A percentile compares a stretch with the other conserved stretches of the same genome.
phyloP scores from a whole-genome alignment of 225 moss, liverwort and hornwort species.

The Bryum argenteum region DNA sequence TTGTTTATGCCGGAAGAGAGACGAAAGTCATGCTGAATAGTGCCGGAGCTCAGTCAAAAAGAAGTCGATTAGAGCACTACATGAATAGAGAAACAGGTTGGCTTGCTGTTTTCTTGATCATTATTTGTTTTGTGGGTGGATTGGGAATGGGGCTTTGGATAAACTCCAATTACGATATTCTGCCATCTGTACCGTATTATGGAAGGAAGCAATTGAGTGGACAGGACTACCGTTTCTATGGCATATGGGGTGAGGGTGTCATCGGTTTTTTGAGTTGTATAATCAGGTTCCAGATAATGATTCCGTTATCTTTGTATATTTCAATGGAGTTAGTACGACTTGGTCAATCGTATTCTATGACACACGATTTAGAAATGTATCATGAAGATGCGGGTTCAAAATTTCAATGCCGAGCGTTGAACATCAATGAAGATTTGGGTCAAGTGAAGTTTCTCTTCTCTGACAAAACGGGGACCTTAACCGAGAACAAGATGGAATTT shows the following conservation, averaged over 20 bases:
- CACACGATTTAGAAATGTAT: conserved; percentile 71
- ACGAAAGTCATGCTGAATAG: conserved; percentile 94
- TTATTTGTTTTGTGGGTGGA: conserved; percentile 72
- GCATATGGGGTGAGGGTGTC: conserved; percentile 61
- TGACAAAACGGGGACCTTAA: conserved; percentile 92
- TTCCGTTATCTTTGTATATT: conserved; percentile 89
- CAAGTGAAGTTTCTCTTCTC: conserved; percentile 91
- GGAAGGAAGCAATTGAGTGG: conserved; percentile 36
- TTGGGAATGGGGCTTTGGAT: conserved; percentile 86
- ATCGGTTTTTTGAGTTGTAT: conserved; percentile 77
- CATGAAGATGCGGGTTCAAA: conserved; percentile 57
- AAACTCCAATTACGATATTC: conserved; percentile 32
- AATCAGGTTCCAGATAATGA: conserved; percentile 90
- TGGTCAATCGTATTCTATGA: conserved; percentile 88
- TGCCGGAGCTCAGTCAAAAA: conserved; percentile 82
- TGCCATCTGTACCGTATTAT: conserved; percentile 63
- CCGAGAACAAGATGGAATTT: conserved; percentile 97
- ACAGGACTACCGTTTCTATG: conserved; percentile 52
- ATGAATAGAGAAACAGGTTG: conserved; percentile 86
- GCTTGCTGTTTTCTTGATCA: conserved; percentile 63
- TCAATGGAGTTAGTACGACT: conserved; percentile 90
- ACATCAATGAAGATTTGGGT: conserved; percentile 92
- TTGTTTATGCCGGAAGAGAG: conserved; percentile 85
- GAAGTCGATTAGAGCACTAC: conserved; percentile 75
- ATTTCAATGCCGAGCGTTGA: conserved; percentile 87